These are phyloP conservation scores for Yamagishiella unicocca DNA, from an alignment of 139 green algal genomes.

Conservation along the genomic window DNA sequence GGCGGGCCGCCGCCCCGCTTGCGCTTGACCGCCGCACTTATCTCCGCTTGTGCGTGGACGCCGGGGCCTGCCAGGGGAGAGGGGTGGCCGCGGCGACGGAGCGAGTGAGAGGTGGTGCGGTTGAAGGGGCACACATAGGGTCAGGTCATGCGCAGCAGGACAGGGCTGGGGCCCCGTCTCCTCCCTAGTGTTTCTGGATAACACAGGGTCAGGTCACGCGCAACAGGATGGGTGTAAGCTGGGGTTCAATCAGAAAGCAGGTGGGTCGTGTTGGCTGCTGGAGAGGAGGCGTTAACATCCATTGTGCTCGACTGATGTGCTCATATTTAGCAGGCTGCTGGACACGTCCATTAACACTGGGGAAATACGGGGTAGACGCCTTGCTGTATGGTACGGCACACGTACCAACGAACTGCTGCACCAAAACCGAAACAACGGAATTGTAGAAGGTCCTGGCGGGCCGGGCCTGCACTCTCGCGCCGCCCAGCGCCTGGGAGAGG, in stretches of 20 bases:
- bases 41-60: not conserved
- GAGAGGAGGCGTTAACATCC: not conserved
- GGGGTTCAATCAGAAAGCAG: too few species aligned
- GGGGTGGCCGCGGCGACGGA: not conserved
- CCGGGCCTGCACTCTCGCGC: conserved; percentile 2
- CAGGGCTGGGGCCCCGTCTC: too few species aligned
- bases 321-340: not conserved
- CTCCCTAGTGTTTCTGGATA: too few species aligned
- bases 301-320: not conserved
- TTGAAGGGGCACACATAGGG: too few species aligned
- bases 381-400: too few species aligned
- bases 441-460: conserved; percentile 1
- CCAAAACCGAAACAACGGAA: not conserved
- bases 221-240: not conserved
- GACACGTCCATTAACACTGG: too few species aligned
- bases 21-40: too few species aligned
- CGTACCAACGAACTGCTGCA: conserved; percentile 21
- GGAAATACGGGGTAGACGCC: too few species aligned
- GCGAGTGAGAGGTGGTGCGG: not conserved
- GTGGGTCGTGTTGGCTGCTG: not conserved
- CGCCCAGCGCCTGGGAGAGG: conserved; percentile 15
- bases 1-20: not conserved
- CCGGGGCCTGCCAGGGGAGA: not conserved
- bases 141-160: not conserved
- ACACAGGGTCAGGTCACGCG: not conserved